These are phyloP conservation scores for Tritrichomonas foetus DNA, from an alignment of 208 protist species.

Conservation along the genomic window DNA sequence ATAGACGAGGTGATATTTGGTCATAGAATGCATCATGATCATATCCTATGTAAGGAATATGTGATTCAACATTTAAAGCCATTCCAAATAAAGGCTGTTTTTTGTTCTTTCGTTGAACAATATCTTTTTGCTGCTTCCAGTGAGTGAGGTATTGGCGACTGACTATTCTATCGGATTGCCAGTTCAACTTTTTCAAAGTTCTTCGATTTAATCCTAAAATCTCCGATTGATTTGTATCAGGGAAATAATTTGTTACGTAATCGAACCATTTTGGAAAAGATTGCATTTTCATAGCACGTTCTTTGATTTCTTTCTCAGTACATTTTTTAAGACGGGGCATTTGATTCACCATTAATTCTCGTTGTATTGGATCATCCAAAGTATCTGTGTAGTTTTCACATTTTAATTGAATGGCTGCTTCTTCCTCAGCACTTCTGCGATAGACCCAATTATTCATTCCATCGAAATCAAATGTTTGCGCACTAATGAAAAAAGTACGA, in stretches of 20 bases:
- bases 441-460: not conserved
- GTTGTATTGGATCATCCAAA: not conserved
- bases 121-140: not conserved
- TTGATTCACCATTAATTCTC: no score
- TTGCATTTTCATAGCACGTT: not conserved
- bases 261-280: slow-evolving; percentile 18
- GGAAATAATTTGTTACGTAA: no score
- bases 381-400: not conserved
- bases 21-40: not conserved
- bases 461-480: not conserved
- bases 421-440: not conserved
- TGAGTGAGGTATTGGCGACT: not conserved
- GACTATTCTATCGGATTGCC: not conserved
- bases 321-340: not conserved
- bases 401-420: not conserved
- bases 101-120: not conserved
- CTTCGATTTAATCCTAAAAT: no score
- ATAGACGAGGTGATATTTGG: not conserved
- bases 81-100: not conserved
- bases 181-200: not conserved
- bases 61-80: not conserved
- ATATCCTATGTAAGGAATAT: not conserved
- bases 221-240: no score
- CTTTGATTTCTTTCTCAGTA: not conserved
- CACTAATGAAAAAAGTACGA: not conserved